phyloP scores from a whole-genome alignment of 169 alveolate species.

The Plasmodium knowlesi region DNA sequence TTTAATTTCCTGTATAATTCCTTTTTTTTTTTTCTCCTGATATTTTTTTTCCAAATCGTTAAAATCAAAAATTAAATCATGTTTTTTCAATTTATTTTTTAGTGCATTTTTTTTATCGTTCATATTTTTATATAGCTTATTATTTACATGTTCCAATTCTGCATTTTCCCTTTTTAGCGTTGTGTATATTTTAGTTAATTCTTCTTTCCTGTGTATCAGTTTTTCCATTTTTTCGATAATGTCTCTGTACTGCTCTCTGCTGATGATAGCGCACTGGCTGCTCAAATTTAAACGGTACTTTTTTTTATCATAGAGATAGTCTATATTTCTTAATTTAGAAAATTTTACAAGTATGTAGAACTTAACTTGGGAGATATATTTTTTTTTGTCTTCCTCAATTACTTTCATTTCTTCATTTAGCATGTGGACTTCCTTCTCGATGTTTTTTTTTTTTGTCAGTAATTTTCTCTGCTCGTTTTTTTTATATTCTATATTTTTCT shows the following conservation, averaged over 20 bases:
- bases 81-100: conserved; percentile 56
- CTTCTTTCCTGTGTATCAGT: neutral
- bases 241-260: conserved; percentile 38
- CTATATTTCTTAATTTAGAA: conserved; percentile 60
- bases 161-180: conserved; percentile 19
- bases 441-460: conserved; percentile 19
- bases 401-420: conserved; percentile 57
- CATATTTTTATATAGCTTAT: conserved; percentile 14
- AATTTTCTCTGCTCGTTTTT: conserved; percentile 63
- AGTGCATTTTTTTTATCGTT: conserved; percentile 28
- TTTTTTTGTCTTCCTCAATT: conserved; percentile 61
- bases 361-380: conserved; percentile 52
- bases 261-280: conserved; percentile 30
- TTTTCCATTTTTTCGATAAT: conserved; percentile 24
- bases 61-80: conserved; percentile 48
- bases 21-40: conserved; percentile 64
- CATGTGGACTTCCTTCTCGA: conserved; percentile 48
- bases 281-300: conserved; percentile 62
- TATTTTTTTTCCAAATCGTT: conserved; percentile 68
- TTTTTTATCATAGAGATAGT: conserved; percentile 66
- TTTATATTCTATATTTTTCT: conserved; percentile 45
- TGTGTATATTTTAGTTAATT: conserved; percentile 3
- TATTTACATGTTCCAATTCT: conserved; percentile 41
- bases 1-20: conserved; percentile 54
- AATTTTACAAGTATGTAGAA: conserved; percentile 31